These are phyloP conservation scores for Daldinia decipiens DNA, from an alignment of 495 filamentous ascomycete species.

Conservation along the genomic window DNA sequence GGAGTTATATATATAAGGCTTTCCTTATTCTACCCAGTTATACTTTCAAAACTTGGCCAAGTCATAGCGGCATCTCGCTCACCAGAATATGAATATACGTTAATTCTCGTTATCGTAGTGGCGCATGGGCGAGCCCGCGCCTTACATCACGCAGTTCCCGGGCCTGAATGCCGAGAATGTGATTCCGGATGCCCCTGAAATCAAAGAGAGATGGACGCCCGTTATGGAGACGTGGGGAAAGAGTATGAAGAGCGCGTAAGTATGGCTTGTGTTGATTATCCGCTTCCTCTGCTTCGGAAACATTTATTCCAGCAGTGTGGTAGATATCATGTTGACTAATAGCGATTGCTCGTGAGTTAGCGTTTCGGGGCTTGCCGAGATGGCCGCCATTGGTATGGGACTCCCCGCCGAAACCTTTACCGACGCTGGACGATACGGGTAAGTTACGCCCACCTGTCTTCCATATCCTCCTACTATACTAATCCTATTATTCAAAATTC, in stretches of 20 bases:
- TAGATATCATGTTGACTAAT: constrained; percentile 14
- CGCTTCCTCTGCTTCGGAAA: background rate
- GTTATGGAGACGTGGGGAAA: constrained; percentile 61
- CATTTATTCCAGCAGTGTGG: background rate
- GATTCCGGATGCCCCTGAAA: constrained; percentile 53
- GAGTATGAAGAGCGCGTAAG: constrained; percentile 63
- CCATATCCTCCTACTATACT: background rate
- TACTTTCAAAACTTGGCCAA: too few species aligned
- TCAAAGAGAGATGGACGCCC: constrained; percentile 55
- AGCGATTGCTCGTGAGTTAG: constrained; percentile 31
- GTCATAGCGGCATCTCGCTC: too few species aligned
- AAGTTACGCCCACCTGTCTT: constrained; percentile 18
- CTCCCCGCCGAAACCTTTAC: constrained; percentile 57
- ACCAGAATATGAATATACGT: background rate
- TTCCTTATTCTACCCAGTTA: background rate
- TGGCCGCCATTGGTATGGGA: constrained; percentile 60
- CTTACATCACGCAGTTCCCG: constrained; percentile 59
- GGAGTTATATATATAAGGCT: background rate
- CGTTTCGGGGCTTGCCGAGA: constrained; percentile 59
- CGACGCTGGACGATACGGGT: constrained; percentile 61
- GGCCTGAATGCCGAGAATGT: constrained; percentile 58
- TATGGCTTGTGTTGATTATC: constrained; percentile 7
- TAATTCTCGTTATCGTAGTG: constrained; percentile 30
- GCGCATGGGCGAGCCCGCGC: constrained; percentile 58
- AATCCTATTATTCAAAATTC: background rate